These are phyloP conservation scores for Dacryopinax primogenitus DNA, from an alignment of 768 basidiomycete genomes.

Conservation along the genomic window DNA sequence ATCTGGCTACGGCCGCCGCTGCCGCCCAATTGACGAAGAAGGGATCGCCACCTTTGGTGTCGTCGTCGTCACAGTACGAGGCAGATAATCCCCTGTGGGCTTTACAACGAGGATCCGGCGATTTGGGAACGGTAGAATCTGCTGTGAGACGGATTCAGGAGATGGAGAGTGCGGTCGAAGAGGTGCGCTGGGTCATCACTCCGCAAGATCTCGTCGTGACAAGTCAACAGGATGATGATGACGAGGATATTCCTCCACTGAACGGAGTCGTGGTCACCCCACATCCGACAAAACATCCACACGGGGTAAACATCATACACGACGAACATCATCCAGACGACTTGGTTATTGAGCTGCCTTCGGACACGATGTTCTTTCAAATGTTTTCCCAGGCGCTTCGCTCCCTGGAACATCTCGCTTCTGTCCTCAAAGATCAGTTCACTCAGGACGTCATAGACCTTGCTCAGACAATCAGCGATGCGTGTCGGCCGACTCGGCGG, in stretches of 20 bases:
- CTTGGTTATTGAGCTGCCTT: constrained; percentile 63
- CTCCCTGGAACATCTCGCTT: constrained; percentile 37
- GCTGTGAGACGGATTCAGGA: constrained; percentile 7
- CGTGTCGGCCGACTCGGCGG: constrained; percentile 22
- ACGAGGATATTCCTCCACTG: neutral
- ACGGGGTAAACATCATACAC: constrained; percentile 12
- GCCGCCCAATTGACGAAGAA: neutral
- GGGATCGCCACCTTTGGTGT: neutral
- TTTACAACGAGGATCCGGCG: neutral
- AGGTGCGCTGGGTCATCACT: neutral
- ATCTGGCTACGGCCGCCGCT: neutral
- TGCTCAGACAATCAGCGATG: constrained; percentile 27
- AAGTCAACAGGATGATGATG: constrained; percentile 5
- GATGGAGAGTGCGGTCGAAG: neutral
- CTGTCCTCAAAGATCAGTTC: constrained; percentile 39
- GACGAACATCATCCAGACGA: constrained; percentile 29
- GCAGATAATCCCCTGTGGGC: neutral
- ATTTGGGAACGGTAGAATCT: constrained; percentile 18
- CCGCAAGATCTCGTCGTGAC: neutral
- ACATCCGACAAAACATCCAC: neutral
- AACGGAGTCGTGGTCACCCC: constrained; percentile 1
- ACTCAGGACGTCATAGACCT: constrained; percentile 37
- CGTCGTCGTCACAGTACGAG: neutral
- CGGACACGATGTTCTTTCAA: constrained; percentile 69
- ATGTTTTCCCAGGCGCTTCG: constrained; percentile 45